Evolutionary conservation across 2,329 filamentous ascomycete genomes (phyloP), one percentile per base, ranked within the genome.

Genomic region (Calonectria leucothoes): DNA sequence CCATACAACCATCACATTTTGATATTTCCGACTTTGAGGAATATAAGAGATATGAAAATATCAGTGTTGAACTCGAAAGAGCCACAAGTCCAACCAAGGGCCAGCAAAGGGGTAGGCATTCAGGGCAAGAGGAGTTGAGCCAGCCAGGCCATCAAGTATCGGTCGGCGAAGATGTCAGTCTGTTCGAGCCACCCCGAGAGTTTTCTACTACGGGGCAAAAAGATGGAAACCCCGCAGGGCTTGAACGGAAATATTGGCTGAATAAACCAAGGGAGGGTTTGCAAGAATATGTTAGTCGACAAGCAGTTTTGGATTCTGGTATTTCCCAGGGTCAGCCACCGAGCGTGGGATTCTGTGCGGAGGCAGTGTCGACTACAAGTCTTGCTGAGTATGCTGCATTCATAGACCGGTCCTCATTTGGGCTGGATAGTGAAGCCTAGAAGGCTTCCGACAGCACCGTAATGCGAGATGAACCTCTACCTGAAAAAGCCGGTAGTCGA

Each of bases 341-440:
- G 25, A 20, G n/a, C 29, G 15, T 6, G 14, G 71, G 79, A 27
- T 82, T 82, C 33, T 82, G 80, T 49, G 72, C 81, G 2, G 70
- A 76, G 20, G 79, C 78, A 79, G 42, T 72, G 48, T 55, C 76
- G 33, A 67, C 77, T 1, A 57, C 67, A 20, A 70, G 8, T 6
- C 49, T 78, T 12, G 17, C 59, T 49, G 66, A 39, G 12, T 63
- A 75, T 27, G 55, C 25, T 27, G 42, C n/a, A 27, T 29, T 42
- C 6, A 35, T 14, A 52, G 17, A 29, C n/a, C 71, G 61, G 4
- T 39, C 63, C n/a, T 57, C 71, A 37, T 42, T 74, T 10, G 68
- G 70, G 48, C 55, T 27, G 17, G 70, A 68, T 29, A 42, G 51
- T 27, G 77, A 65, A 72, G 73, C 69, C 23, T 81, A 81, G 79